Evolutionary conservation across 768 basidiomycete genomes (phyloP), one percentile per base, ranked within the genome.

Genomic region (Mycena albidolilacea): DNA sequence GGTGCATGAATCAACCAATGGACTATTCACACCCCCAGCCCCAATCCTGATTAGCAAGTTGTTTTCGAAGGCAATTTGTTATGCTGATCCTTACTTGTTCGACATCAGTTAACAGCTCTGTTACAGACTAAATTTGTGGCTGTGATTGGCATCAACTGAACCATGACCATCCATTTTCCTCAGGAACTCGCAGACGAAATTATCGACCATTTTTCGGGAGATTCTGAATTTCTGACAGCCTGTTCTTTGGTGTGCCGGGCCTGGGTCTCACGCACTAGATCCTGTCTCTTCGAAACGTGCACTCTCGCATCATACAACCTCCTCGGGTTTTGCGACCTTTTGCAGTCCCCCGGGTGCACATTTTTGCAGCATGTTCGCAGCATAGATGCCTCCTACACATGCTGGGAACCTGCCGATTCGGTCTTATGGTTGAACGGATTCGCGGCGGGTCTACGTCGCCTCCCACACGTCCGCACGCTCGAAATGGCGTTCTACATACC

Each of bases 201-300:
- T 30, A 6, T 64, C 6, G 64, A 64, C 50, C 38, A 50, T 41
- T 50, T 64, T 63, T 14, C 35, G 17, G 37, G 5, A 3, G 48
- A 54, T 41, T 41, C 19, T 7, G 11, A 0, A 1, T 46, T 50
- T 54, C 48, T 64, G 19, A 21, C 64, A 55, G 68, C 69, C 48
- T 87, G 86, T 69, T 79, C 85, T 7, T 80, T 81, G 57, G 84
- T 86, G 2, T 82, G 80, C 74, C 79, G 79, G 2, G 78, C 82
- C 30, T 88, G 86, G 86, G 80, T 84, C 17, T 81, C 83, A 12
- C 77, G 83, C 0, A 82, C 81, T 69, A 80, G 85, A 7, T 77
- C 79, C 63, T 85, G 86, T 69, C 77, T 87, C 30, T 88, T 88
- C 75, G 21, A 41, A 54, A 54, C 48, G n/a, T 50, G 48, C 17